phyloP scores from a whole-genome alignment of 305 asterid species.

The Fraxinus albicans region DNA sequence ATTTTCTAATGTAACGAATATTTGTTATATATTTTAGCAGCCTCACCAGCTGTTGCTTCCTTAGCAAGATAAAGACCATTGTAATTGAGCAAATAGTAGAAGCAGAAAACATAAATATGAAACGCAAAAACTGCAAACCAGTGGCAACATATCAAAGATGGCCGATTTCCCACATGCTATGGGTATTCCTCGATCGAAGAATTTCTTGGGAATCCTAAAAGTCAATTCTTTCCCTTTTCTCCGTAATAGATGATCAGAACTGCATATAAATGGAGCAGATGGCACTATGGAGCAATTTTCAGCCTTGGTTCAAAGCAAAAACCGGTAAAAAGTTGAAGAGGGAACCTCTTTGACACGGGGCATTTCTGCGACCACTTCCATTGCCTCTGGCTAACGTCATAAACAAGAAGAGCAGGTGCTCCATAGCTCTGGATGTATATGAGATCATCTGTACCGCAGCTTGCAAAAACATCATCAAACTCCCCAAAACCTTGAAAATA shows the following conservation, averaged over 20 bases:
- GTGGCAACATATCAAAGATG: neutral
- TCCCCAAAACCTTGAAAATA: conserved; percentile 87
- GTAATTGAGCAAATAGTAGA: neutral
- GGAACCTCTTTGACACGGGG: conserved; percentile 77
- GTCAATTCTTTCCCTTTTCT: neutral
- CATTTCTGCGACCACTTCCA: conserved; percentile 94
- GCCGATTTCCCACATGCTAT: neutral
- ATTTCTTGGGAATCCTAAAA: neutral
- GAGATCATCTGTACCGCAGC: conserved; percentile 74
- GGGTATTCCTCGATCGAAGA: neutral
- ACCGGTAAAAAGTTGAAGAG: conserved; percentile 87
- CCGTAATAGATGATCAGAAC: neutral
- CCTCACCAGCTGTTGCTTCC: neutral
- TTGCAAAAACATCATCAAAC: conserved; percentile 83
- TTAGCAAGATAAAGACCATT: neutral
- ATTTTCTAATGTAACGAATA: neutral
- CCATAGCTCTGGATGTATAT: conserved; percentile 90
- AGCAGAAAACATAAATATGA: neutral
- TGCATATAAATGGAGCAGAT: neutral
- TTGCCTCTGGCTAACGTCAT: conserved; percentile 50
- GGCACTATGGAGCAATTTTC: conserved; percentile 54
- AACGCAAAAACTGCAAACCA: neutral
- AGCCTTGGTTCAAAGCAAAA: conserved; percentile 88
- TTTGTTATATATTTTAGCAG: neutral
- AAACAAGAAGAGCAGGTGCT: conserved; percentile 72